A percentile compares a stretch with the other conserved stretches of the same genome.
Conservation (phyloP, 345 rosid genomes). For the Mangifera indica region DNA sequence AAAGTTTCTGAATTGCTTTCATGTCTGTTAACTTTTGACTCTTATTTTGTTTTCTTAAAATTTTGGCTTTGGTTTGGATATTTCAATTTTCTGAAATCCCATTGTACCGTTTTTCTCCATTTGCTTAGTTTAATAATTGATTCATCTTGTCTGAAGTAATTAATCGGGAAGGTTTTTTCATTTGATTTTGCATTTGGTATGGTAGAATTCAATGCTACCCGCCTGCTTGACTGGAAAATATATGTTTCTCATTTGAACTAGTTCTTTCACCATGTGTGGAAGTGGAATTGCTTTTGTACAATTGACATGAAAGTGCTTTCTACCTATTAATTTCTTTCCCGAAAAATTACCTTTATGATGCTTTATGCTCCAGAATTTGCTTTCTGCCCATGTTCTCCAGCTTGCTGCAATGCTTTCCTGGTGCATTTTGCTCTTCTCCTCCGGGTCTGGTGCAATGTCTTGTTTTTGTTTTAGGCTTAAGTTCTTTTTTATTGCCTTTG, state of each 20-base stretch:
- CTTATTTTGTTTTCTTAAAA: background rate
- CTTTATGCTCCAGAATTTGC: background rate
- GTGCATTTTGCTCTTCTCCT: no score
- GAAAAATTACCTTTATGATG: background rate
- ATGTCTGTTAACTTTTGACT: background rate
- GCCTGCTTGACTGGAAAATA: background rate
- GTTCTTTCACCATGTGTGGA: background rate
- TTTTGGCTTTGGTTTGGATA: background rate
- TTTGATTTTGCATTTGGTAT: background rate
- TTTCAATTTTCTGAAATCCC: background rate
- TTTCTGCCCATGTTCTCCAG: background rate
- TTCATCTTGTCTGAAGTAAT: background rate
- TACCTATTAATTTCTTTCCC: background rate
- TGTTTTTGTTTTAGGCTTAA: no score
- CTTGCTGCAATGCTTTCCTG: no score
- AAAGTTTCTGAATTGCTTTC: background rate
- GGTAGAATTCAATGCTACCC: background rate
- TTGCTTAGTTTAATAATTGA: no score
- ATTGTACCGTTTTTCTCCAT: background rate
- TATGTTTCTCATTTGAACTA: background rate
- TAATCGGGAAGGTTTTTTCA: background rate
- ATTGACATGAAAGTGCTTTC: background rate
- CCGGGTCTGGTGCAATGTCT: no score
- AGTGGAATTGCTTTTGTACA: background rate
- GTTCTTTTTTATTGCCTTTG: no score